Evolutionary conservation across 2,329 filamentous ascomycete genomes (phyloP).

Genomic region (Phialophora chinensis): DNA sequence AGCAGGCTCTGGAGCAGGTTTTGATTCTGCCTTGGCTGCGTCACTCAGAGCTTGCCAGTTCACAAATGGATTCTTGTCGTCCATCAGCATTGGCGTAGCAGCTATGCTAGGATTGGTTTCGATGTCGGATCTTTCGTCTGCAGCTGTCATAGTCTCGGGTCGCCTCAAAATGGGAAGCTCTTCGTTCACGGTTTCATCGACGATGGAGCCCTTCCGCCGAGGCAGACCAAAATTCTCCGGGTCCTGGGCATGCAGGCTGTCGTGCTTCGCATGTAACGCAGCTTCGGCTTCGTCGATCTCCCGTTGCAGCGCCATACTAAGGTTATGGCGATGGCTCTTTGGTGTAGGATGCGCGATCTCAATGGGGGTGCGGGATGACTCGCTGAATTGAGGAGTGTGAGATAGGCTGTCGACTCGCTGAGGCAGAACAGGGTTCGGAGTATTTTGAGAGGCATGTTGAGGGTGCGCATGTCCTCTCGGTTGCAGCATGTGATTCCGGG

Average conservation of each 20-base stretch:
- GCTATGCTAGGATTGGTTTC: constrained; percentile 76
- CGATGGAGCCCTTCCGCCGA: constrained; percentile 38
- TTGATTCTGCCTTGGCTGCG: constrained; percentile 34
- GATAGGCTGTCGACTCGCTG: constrained; percentile 26
- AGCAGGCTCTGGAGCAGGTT: constrained; percentile 39
- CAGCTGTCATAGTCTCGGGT: constrained; percentile 36
- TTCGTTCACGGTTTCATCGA: constrained; percentile 53
- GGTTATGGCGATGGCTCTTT: constrained; percentile 70
- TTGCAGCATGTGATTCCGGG: constrained; percentile 15
- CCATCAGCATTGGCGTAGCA: constrained; percentile 66
- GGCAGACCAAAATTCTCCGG: constrained; percentile 36
- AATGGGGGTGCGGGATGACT: constrained; percentile 43
- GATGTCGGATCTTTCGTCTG: constrained; percentile 53
- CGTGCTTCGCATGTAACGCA: constrained; percentile 45
- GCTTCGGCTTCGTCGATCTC: constrained; percentile 84
- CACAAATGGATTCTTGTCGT: constrained; percentile 37
- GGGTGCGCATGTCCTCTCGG: constrained; percentile 21
- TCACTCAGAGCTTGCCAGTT: constrained; percentile 37
- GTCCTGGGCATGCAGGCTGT: constrained; percentile 37
- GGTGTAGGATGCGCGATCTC: constrained; percentile 67
- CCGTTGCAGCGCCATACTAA: constrained; percentile 78
- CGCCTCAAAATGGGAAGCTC: constrained; percentile 43
- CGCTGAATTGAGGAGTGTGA: constrained; percentile 30
- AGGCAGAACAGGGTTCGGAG: constrained; percentile 29
- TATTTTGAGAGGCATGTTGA: constrained; percentile 56